Evolutionary conservation across 148 eudicot species (phyloP).

Genomic region (Cornus controversa): DNA sequence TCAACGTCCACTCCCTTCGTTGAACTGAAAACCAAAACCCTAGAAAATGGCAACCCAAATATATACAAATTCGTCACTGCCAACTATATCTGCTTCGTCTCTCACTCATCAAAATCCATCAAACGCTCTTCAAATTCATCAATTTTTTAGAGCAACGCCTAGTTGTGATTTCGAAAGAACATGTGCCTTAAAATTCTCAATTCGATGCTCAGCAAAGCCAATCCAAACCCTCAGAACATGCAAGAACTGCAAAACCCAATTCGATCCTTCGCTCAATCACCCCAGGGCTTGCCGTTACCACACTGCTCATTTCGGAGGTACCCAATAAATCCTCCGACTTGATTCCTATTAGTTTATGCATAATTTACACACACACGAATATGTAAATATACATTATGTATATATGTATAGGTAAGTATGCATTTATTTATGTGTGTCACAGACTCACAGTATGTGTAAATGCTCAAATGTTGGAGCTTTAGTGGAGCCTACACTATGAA

Average conservation of each 20-base stretch:
- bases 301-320: slow-evolving; percentile 93
- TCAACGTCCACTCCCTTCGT: background rate
- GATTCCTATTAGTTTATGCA: background rate
- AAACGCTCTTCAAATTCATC: slow-evolving; percentile 11
- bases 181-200: slow-evolving; percentile 14
- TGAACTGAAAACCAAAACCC: background rate
- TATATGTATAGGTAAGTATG: no score
- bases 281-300: slow-evolving; percentile 85
- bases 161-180: slow-evolving; percentile 13
- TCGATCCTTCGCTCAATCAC: slow-evolving; percentile 68
- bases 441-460: background rate
- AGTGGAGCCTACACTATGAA: background rate
- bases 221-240: slow-evolving; percentile 51
- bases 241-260: slow-evolving; percentile 83
- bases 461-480: background rate
- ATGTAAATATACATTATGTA: no score
- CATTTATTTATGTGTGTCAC: no score
- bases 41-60: slow-evolving; percentile 24
- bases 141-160: background rate
- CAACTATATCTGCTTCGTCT: background rate
- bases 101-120: slow-evolving; percentile 1
- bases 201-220: slow-evolving; percentile 44
- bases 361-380: background rate
- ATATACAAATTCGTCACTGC: slow-evolving; percentile 6
- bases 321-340: no score